Evolutionary conservation across 306 rosid genomes (phyloP), one percentile per base, ranked within the genome.

Genomic region (Cercis canadensis): DNA sequence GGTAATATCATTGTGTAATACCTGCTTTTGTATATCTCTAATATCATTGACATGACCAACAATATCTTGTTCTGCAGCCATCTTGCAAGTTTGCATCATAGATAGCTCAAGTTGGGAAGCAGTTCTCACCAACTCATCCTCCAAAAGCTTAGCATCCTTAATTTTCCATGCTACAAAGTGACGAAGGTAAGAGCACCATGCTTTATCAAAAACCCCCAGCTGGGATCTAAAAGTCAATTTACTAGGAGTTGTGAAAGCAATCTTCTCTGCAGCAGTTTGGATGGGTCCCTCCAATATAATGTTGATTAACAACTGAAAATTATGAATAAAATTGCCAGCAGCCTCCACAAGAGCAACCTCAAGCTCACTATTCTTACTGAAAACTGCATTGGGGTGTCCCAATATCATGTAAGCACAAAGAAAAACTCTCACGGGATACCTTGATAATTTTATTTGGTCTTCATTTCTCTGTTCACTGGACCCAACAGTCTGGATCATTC

Each of bases 41-140:
- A 90, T 82, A 75, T 90, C 98, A 80, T 87, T 96, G 62, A 88
- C 87, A 45, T 89, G 96, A 62, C 67, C 63, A 41, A 55, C 75
- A 72, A 65, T 78, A 66, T 73, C 81, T 65, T 95, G 88, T 71
- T 78, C 87, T 6, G 91, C 78, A 41, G 95, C 84, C 73, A 94
- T 71, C 86, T 87, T 90, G 86, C 98, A 94, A 43, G 92, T 90
- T 70, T 94, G 97, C 74, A 94, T 83, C 96, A 94, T 94, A 55
- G 98, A 94, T 64, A 90, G 86, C 79, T 94, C 98, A 64, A 94
- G 85, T 64, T 94, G 98, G 81, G 97, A 94, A 58, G 97, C 98
- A 69, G 98, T 96, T 84, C 90, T 87, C 74, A 94, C 96, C 78
- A 94, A 80, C 79, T 94, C 98, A 14, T 83, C 92, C 79, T 90